Base-by-base conservation (phyloP, 192 early-diverging fungal species). In the Mortierella antarctica region DNA sequence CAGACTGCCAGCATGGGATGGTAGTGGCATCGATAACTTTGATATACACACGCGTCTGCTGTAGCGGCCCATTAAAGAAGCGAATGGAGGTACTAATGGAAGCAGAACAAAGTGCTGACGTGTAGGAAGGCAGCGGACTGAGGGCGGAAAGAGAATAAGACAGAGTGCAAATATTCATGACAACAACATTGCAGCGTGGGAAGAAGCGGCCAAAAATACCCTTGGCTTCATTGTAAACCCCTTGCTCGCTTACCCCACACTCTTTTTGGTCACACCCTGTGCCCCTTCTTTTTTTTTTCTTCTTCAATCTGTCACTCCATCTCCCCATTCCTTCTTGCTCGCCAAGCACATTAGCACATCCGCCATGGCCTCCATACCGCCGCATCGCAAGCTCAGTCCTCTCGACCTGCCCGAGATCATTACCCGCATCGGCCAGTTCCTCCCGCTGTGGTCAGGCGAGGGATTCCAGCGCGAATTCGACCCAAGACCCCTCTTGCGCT, bases 381-480 rank as follows among this genome's bases (percentile, higher is more conserved):
- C 11, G 1, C 54, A 31, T 31, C 31, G 31, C 31, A 31, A 31
- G 1, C 31, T 31, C 31, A 70, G 21, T 51, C 61, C 71, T 10
- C 48, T 73, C 1, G 71, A 73, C 56, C 63, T 73, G 9, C 71
- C 71, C 17, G 71, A 73, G 50, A 66, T 73, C 17, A n/a, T 73
- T n/a, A 66, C 51, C 54, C 71, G 71, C 1, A 57, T 73, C 17
- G 71, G 71, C 17, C 71, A 73, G 21, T 73, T 66, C 64, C 62
- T 73, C 21, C 71, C 71, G 8, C 71, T 73, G n/a, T 73, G 71
- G 71, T 56, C 64, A 39, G 71, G 71, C 8, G 62, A 73, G 17
- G 71, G 71, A 10, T 65, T 60, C 50, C 55, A 50, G 15, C 62
- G 63, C 42, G 71, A 66, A 45, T 73, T 73, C 50, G 15, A 59